Evolutionary conservation across 306 rosid genomes (phyloP), one percentile per base, ranked within the genome.

Genomic region (Fragaria ananassa): DNA sequence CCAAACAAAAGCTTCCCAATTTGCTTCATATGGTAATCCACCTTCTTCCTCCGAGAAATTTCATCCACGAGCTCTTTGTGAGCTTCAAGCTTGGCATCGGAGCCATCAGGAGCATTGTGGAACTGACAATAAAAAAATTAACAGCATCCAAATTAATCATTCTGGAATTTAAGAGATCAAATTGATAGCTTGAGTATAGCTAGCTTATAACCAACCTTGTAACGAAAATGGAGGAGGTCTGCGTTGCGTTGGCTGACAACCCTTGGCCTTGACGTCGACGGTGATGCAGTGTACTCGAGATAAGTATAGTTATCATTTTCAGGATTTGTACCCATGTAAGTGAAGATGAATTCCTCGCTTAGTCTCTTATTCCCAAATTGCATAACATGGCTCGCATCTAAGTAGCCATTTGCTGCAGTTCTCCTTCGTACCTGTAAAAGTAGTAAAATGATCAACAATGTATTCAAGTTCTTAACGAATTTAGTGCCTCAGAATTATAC

Each of bases 1-100:
- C 93, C 91, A 82, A 89, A 81, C 75, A 89, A 75, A 74, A 83
- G 66, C 57, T 78, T 46, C 13, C 84, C 89, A 18, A 89, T 74
- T 4, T 66, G 74, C 21, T 76, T 29, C 5, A 91, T 49, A 12
- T 8, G 73, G 1, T 71, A 29, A 75, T 89, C 96, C 4, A 73
- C 82, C 13, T 69, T 74, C 15, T 79, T 56, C 72, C 90, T 87
- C 0, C 54, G 61, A 41, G 78, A 34, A 34, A 87, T 80, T 80
- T 86, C 90, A 41, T 13, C 60, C 10, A 21, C 47, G 11, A 88
- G 65, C 68, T 79, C 75, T 62, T 76, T 81, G 15, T 76, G 73
- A 57, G 91, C 88, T 79, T 88, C 78, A 60, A 53, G 19, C 76
- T 84, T 84, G 45, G 76, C 78, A 15, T 76, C 68, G 25, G 86